Evolutionary conservation across 2,329 filamentous ascomycete species (phyloP).

Genomic region (Xylaria sp.): DNA sequence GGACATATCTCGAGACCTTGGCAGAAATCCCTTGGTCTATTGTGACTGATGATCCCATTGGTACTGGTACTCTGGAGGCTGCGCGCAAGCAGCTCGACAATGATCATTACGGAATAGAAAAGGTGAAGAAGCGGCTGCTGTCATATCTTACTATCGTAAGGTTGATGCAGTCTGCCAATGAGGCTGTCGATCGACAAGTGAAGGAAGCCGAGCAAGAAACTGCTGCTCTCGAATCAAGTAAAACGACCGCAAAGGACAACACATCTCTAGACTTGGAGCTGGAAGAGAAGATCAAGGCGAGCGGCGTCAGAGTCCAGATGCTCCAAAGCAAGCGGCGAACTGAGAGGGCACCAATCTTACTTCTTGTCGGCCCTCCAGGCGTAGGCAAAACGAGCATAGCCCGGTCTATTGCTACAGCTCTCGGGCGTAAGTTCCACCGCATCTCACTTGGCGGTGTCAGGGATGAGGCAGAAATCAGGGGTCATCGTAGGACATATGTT

Average conservation of each 20-base stretch:
- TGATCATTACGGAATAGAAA: slow-evolving; percentile 95
- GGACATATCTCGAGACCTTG: slow-evolving; percentile 93
- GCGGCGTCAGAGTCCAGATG: slow-evolving; percentile 75
- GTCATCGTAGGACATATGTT: slow-evolving; percentile 94
- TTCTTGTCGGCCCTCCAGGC: slow-evolving; percentile 92
- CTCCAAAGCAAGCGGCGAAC: slow-evolving; percentile 85
- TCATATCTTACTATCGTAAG: slow-evolving; percentile 97
- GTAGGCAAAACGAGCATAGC: slow-evolving; percentile 97
- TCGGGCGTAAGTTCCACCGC: slow-evolving; percentile 95
- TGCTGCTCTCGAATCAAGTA: slow-evolving; percentile 57
- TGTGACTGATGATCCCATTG: slow-evolving; percentile 85
- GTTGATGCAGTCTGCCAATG: slow-evolving; percentile 90
- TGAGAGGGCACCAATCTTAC: slow-evolving; percentile 94
- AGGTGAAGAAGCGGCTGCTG: slow-evolving; percentile 94
- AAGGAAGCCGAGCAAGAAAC: slow-evolving; percentile 70
- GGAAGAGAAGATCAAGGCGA: slow-evolving; percentile 55
- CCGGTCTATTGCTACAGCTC: slow-evolving; percentile 88
- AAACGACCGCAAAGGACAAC: slow-evolving; percentile 50
- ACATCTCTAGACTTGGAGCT: slow-evolving; percentile 53
- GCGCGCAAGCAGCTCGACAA: slow-evolving; percentile 93
- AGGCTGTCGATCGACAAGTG: slow-evolving; percentile 83
- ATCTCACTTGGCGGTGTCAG: slow-evolving; percentile 96
- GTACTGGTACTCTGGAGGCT: slow-evolving; percentile 78
- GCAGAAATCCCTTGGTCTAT: slow-evolving; percentile 93
- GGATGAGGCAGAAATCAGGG: slow-evolving; percentile 96